Evolutionary conservation across 2,329 filamentous ascomycete species (phyloP).

Genomic region (Didymella sp.): DNA sequence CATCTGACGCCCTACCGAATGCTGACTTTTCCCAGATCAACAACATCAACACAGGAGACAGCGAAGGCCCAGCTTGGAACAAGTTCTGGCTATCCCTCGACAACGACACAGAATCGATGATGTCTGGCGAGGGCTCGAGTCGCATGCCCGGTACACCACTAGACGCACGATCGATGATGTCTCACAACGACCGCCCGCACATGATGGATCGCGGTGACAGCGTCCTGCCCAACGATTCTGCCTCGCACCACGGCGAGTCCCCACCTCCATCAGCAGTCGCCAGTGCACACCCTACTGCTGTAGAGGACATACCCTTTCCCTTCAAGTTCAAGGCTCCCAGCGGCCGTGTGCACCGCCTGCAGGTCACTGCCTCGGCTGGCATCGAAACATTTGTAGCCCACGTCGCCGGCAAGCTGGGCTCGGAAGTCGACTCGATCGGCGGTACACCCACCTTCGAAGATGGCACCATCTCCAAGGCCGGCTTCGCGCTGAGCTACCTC

Average conservation of each 20-base stretch:
- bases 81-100: constrained; percentile 99
- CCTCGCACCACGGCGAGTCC: constrained; percentile 85
- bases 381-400: constrained; percentile 78
- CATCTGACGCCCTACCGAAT: not conserved
- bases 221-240: constrained; percentile 90
- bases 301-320: constrained; percentile 79
- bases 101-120: constrained; percentile 92
- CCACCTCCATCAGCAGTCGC: constrained; percentile 71
- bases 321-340: constrained; percentile 99
- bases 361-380: constrained; percentile 81
- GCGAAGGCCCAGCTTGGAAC: constrained; percentile 97
- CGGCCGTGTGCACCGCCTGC: constrained; percentile 90
- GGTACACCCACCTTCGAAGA: constrained; percentile 80
- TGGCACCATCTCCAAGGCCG: constrained; percentile 75
- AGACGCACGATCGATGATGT: constrained; percentile 78
- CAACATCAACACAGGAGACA: constrained; percentile 86
- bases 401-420: constrained; percentile 83
- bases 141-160: constrained; percentile 67
- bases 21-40: constrained; percentile 66
- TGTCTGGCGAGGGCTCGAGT: constrained; percentile 87
- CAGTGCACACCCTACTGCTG: constrained; percentile 61
- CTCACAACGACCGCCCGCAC: constrained; percentile 72
- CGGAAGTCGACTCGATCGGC: constrained; percentile 82
- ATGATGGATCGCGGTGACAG: constrained; percentile 75
- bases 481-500: constrained; percentile 92